Evolutionary conservation across 2,329 filamentous ascomycete species (phyloP), one percentile per base, ranked within the genome.

Genomic region (Ophiostoma quercus): DNA sequence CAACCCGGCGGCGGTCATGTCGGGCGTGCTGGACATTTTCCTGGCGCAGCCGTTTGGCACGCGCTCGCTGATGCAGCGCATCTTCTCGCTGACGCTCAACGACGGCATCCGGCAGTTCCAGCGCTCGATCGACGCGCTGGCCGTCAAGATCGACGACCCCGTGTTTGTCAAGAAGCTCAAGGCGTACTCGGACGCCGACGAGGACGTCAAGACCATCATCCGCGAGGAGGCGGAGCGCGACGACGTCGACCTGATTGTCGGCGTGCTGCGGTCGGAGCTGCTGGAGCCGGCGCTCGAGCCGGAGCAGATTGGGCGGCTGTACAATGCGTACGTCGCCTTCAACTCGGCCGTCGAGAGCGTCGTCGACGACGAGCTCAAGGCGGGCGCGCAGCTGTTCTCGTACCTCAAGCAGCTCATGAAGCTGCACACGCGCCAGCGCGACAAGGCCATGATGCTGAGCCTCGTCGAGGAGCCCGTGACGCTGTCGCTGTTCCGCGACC

Each of bases 381-480:
- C 94, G 77, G 94, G 93, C 0, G 95, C 94, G 0, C 89, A 97
- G 77, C 87, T 97, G 67, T 99, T 97, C 78, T 96, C 94, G 1
- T 90, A 96, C 76, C 84, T 99, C 74, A 99, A 99, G 81, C 94
- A 97, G 78, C 85, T 97, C 47, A 84, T 98, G 76, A 98, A 98
- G 81, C 84, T 99, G 43, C 91, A 93, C 79, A 94, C 92, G 12
- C 87, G 95, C 67, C 92, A 97, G 77, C 87, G 94, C 66, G 95
- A 99, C 79, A 99, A 99, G 87, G 84, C 89, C 41, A 97, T 97
- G 94, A 98, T 99, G 94, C 83, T 97, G 69, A 87, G 89, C 72
- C 89, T 98, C 76, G 95, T 99, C 68, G 94, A 98, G 80, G 94
- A 99, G 81, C 92, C 95, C 0, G 94, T 94, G n/a, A 98, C 95